Evolutionary conservation across 2,329 filamentous ascomycete species (phyloP), one percentile per base, ranked within the genome.

Genomic region (Colletotrichum magnum): DNA sequence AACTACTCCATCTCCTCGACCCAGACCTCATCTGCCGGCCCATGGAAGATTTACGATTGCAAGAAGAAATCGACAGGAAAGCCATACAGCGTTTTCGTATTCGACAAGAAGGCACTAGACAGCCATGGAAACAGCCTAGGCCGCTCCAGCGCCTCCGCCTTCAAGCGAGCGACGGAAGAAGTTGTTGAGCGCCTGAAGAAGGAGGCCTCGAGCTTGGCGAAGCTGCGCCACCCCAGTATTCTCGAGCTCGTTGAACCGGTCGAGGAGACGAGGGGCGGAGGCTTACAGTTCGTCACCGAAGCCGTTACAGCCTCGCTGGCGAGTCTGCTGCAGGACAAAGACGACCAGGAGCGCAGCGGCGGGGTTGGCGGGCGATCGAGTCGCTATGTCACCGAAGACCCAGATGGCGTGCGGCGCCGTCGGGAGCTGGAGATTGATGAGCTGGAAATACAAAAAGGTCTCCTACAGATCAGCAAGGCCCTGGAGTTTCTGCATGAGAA

Each of bases 31-130:
- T 90, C 90, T 60, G 93, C 95, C 16, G 96, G 96, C 18, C 94
- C 95, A 68, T 99, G 96, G 96, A 97, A 94, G 84, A 96, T 99
- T 76, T 95, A 95, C 86, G 95, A 98, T 83, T 95, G 93, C 68
- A 98, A 97, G 85, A 97, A 97, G 84, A 98, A 98, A 83, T 94
- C 93, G 36, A 97, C 94, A 0, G 94, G 93, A 73, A 97, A 96
- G 79, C 81, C 91, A 7, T 96, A 92, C 64, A 98, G 95, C 16
- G 91, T 98, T 73, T 99, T 98, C 76, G 91, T 98, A 73, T 98
- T 98, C 79, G 96, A 99, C 73, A 92, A 90, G 78, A 97, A 97
- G 82, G 89, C 90, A 1, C 84, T 99, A 63, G 95, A 98, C 67
- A 84, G 89, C 10, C 87, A 91, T 68, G 86, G 88, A 16, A 87